phyloP scores from a whole-genome alignment of 257 asterid species.

The Schizonepeta tenuifolia region DNA sequence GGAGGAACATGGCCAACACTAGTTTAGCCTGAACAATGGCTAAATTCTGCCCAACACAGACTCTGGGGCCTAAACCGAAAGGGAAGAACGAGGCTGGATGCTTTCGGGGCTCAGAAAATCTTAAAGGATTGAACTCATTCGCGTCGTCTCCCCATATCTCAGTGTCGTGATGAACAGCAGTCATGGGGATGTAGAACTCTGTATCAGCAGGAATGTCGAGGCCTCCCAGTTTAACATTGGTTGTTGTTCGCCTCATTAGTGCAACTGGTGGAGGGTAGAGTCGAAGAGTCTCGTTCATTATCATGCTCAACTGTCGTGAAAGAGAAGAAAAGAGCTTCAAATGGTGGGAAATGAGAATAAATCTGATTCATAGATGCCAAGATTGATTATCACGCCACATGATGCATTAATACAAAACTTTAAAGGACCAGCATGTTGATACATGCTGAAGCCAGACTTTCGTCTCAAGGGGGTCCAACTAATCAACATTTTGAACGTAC shows the following conservation, averaged over 20 bases:
- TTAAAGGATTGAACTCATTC: slow-evolving; percentile 59
- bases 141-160: slow-evolving; percentile 73
- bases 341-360: too few species aligned
- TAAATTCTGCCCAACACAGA: slow-evolving; percentile 75
- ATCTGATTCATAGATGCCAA: too few species aligned
- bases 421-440: too few species aligned
- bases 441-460: too few species aligned
- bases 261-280: slow-evolving; percentile 66
- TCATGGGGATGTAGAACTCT: slow-evolving; percentile 54
- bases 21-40: slow-evolving; percentile 67
- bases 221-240: slow-evolving; percentile 51
- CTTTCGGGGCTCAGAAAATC: slow-evolving; percentile 53
- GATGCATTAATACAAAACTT: too few species aligned
- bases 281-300: slow-evolving; percentile 65
- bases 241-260: slow-evolving; percentile 46
- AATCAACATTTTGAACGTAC: too few species aligned
- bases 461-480: too few species aligned
- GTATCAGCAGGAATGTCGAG: slow-evolving; percentile 61
- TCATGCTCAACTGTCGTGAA: slow-evolving; percentile 56
- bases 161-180: slow-evolving; percentile 61
- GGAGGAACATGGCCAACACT: slow-evolving; percentile 56
- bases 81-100: slow-evolving; percentile 67
- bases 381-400: too few species aligned
- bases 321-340: too few species aligned
- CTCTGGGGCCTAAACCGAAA: slow-evolving; percentile 65